phyloP scores from a whole-genome alignment of 495 filamentous ascomycete species.

The Durotheca rogersii region DNA sequence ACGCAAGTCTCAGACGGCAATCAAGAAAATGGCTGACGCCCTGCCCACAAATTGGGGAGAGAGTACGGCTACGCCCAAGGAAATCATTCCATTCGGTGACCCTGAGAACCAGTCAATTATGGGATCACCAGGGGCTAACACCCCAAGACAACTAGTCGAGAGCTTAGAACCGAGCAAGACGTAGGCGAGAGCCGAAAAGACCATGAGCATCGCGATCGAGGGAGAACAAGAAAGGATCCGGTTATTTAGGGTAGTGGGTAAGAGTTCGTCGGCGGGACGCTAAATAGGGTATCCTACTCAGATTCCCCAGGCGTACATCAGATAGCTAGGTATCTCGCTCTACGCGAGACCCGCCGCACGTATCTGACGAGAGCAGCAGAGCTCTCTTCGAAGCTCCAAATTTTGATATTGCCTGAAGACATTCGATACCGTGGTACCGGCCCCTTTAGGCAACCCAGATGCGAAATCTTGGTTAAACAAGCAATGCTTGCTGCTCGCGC shows the following conservation, averaged over 20 bases:
- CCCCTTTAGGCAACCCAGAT: conserved; percentile 1
- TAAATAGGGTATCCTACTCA: background rate
- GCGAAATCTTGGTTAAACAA: conserved; percentile 10
- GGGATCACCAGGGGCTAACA: too few relatives aligned
- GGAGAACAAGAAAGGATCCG: conserved; percentile 4
- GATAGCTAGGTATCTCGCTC: too few relatives aligned
- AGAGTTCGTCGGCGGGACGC: background rate
- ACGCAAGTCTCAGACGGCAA: too few relatives aligned
- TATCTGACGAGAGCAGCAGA: conserved; percentile 1
- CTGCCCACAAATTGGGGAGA: too few relatives aligned
- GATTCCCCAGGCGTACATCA: background rate
- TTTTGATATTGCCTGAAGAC: conserved; percentile 1
- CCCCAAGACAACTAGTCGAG: too few relatives aligned
- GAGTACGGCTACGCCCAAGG: too few relatives aligned
- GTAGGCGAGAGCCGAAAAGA: background rate
- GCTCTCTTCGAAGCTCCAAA: background rate
- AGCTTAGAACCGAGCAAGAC: too few relatives aligned
- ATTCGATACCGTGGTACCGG: conserved; percentile 5
- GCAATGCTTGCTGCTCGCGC: background rate
- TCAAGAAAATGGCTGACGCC: too few relatives aligned
- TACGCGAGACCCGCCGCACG: too few relatives aligned
- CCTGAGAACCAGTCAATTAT: too few relatives aligned
- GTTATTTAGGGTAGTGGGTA: conserved; percentile 1
- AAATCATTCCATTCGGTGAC: too few relatives aligned
- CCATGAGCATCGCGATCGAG: background rate